Conservation (phyloP, 2,329 filamentous ascomycete species). For the Arthroderma uncinatum region DNA sequence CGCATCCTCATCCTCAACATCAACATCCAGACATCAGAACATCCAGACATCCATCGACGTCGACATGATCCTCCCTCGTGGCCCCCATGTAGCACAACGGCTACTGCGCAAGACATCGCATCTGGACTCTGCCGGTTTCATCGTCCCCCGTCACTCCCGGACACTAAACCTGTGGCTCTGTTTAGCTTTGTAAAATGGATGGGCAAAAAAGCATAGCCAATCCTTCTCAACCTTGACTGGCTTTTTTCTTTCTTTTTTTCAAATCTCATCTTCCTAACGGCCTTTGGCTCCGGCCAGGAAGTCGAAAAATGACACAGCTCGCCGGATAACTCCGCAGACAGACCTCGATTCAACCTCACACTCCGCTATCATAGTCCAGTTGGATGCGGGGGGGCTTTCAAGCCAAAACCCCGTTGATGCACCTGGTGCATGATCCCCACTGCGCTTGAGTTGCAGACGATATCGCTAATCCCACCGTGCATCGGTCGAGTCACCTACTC, state of each 20-base stretch:
- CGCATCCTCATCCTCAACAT: background rate
- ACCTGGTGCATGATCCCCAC: background rate
- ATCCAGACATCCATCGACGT: background rate
- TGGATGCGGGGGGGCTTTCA: background rate
- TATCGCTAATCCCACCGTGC: slow-evolving; percentile 2
- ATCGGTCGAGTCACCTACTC: background rate
- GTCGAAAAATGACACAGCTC: background rate
- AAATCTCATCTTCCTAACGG: background rate
- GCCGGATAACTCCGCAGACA: slow-evolving; percentile 1
- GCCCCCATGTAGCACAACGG: background rate
- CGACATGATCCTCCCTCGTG: background rate
- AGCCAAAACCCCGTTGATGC: background rate
- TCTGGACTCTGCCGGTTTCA: no score
- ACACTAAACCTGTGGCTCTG: slow-evolving; percentile 2
- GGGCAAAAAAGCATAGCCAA: background rate
- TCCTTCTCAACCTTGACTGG: background rate
- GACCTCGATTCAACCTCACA: background rate
- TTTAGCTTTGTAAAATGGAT: background rate
- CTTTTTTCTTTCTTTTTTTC: background rate
- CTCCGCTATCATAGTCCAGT: background rate
- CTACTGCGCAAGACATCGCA: background rate
- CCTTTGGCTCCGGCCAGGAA: background rate
- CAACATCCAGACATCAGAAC: background rate
- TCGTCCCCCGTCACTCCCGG: background rate
- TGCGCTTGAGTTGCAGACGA: background rate